Evolutionary conservation across 352 stramenopile genomes (phyloP).

Genomic region (Phytopythium delawarense): DNA sequence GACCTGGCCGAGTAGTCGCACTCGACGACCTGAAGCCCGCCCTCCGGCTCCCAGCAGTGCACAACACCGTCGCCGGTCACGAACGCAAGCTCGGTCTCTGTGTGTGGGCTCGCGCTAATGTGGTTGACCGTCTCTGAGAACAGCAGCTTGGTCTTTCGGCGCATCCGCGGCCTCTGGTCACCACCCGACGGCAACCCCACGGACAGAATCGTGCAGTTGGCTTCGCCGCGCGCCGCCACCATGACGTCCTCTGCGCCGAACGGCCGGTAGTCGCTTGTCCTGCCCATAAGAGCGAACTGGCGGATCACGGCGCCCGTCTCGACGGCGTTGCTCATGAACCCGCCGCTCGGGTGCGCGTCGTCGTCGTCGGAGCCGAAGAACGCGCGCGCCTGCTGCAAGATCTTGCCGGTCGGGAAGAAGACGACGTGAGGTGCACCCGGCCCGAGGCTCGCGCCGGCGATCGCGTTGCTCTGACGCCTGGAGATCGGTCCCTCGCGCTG

Average conservation of each 20-base stretch:
- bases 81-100: conserved; percentile 51
- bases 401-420: conserved; percentile 61
- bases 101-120: conserved; percentile 58
- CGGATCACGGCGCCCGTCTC: conserved; percentile 55
- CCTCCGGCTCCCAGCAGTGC: conserved; percentile 45
- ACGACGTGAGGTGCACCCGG: conserved; percentile 38
- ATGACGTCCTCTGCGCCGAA: conserved; percentile 24
- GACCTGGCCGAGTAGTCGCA: conserved; percentile 15
- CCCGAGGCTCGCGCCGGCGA: conserved; percentile 33
- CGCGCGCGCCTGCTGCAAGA: conserved; percentile 59
- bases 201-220: conserved; percentile 25
- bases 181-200: conserved; percentile 10
- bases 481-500: conserved; percentile 23
- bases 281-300: conserved; percentile 57
- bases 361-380: conserved; percentile 31
- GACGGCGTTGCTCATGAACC: conserved; percentile 35
- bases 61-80: conserved; percentile 42
- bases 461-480: conserved; percentile 65
- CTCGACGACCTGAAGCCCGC: conserved; percentile 30
- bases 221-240: conserved; percentile 15
- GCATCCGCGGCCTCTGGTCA: conserved; percentile 22
- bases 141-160: conserved; percentile 37
- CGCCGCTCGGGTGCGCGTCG: neutral
- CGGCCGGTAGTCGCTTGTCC: conserved; percentile 32
- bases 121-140: conserved; percentile 60